Base-by-base conservation (phyloP, 805 yeast genomes). In the Spathaspora hagerdaliae region DNA sequence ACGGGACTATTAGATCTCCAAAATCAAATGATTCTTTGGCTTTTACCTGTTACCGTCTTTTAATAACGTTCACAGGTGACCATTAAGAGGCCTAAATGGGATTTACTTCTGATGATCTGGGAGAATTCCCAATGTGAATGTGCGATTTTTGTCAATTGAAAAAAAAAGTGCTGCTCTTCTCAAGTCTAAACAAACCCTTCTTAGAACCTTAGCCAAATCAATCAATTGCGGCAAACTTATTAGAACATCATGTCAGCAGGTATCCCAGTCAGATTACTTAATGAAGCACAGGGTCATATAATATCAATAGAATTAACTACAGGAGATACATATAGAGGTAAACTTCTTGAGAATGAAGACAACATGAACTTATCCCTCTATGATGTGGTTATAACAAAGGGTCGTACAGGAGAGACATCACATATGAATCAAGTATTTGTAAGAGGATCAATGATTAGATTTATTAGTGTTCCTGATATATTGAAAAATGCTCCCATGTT, bases 241-340 rank as follows among this genome's bases (percentile, higher is more conserved):
- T 19, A 19, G 24, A 19, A 13, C 32, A 29, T 12, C 36, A 81
- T 82, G 86, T 77, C 80, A 36, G 74, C 84, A 49, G 86, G 90
- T 34, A 80, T 89, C 31, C 98, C 98, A 2, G 82, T 90, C 14
- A 85, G 89, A 64, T 82, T 92, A 26, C 73, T 92, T 41, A 86
- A 81, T 59, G 99, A 91, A 65, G 87, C 96, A 1, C 76, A 84
- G 73, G 97, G 97, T 40, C 98, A 92, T 60, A 70, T 82, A 3
- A 82, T 92, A 7, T 81, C 95, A 1, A 62, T 92, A 13, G 99
- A 92, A 62, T 77, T 92, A 43, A 78, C 79, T 26, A 82, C 90
- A 0, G 98, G 98, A 1, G 91, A 86, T 51, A 79, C 86, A 0
- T 92, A 92, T 60, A 74, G 96, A 33, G 99, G 99, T 1, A 89